Conservation (phyloP, 805 yeast species). For the Teunomyces gatunensis region DNA sequence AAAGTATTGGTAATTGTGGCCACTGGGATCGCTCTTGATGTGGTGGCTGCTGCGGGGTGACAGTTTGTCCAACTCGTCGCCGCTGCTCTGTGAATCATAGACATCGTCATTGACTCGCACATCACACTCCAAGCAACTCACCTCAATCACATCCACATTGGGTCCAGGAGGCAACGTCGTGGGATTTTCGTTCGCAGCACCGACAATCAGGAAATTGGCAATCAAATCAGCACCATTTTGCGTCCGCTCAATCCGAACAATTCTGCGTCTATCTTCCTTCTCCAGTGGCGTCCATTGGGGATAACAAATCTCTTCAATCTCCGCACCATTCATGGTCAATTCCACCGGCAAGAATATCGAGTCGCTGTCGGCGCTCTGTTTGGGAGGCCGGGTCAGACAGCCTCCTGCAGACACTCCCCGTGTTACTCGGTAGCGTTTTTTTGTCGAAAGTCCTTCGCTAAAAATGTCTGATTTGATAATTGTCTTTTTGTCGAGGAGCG, state of each 20-base stretch:
- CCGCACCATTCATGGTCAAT: constrained; percentile 44
- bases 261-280: constrained; percentile 50
- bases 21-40: constrained; percentile 18
- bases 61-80: constrained; percentile 18
- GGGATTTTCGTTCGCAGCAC: constrained; percentile 49
- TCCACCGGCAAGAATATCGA: constrained; percentile 45
- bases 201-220: constrained; percentile 51
- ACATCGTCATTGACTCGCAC: constrained; percentile 28
- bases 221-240: constrained; percentile 48
- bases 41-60: constrained; percentile 3
- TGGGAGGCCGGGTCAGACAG: constrained; percentile 54
- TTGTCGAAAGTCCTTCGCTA: constrained; percentile 2
- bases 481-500: not conserved
- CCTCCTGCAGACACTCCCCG: constrained; percentile 63
- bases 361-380: constrained; percentile 26
- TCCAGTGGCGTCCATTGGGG: constrained; percentile 51
- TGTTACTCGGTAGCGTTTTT: constrained; percentile 40
- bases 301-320: constrained; percentile 46
- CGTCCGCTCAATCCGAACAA: constrained; percentile 54
- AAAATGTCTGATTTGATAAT: constrained; percentile 5
- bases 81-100: constrained; percentile 20
- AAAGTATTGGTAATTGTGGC: constrained; percentile 39
- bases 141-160: constrained; percentile 49
- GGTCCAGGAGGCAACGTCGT: constrained; percentile 30
- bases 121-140: constrained; percentile 54